Percentiles rank a stretch among this genome's conserved stretches.
phyloP scores from a whole-genome alignment of 129 eudicot genomes.

The Calendula officinalis region DNA sequence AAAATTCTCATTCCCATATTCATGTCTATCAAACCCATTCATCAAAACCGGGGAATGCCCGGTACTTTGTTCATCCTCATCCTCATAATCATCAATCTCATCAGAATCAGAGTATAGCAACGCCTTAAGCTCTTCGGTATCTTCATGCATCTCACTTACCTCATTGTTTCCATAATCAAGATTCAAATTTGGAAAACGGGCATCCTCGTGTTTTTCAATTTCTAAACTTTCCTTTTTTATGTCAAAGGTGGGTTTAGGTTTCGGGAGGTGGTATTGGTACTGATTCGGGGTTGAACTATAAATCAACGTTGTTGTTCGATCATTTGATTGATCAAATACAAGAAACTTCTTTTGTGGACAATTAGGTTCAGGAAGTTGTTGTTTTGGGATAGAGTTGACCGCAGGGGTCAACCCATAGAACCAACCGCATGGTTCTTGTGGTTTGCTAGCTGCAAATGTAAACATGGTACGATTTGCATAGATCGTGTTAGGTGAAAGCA shows the following conservation, averaged over 20 bases:
- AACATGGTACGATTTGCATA: constrained; percentile 27
- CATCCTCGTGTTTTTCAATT: constrained; percentile 16
- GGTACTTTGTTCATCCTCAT: constrained; percentile 76
- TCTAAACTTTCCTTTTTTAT: constrained; percentile 16
- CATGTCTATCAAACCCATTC: constrained; percentile 34
- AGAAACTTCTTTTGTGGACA: constrained; percentile 54
- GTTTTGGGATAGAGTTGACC: constrained; percentile 30
- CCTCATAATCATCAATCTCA: constrained; percentile 45
- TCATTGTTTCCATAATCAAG: constrained; percentile 29
- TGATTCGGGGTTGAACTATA: constrained; percentile 50
- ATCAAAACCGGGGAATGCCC: constrained; percentile 74
- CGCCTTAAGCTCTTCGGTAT: constrained; percentile 75
- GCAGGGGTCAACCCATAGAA: constrained; percentile 41
- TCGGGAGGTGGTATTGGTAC: constrained; percentile 38
- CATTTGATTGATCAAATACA: constrained; percentile 81
- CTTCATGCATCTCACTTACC: constrained; percentile 65
- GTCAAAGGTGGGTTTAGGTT: constrained; percentile 29
- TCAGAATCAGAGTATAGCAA: constrained; percentile 77
- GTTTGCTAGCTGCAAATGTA: constrained; percentile 41
- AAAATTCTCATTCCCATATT: constrained; percentile 32
- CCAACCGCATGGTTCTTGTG: constrained; percentile 42
- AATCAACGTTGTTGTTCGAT: constrained; percentile 68
- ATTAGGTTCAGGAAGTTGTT: constrained; percentile 21
- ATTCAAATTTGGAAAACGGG: background rate
- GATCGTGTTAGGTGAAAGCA: constrained; percentile 23